Base-by-base conservation (phyloP, 2,329 filamentous ascomycete genomes). In the Aspergillus aculeatus region DNA sequence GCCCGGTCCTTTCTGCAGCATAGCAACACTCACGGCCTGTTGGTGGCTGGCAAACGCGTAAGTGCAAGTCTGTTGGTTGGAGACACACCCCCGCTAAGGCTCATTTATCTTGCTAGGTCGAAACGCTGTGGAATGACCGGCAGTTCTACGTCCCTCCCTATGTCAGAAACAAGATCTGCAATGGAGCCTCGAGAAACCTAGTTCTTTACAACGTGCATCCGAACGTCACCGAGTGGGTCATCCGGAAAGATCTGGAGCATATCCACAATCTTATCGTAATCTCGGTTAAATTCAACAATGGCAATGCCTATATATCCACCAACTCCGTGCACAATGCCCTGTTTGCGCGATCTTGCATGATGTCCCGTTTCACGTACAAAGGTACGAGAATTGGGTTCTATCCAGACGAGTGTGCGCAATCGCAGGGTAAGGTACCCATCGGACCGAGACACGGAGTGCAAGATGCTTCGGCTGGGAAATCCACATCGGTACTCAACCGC, bases 211-310 rank as follows among this genome's bases (percentile, higher is more conserved):
- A 83, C 10, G 84, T 84, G 65, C 80, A 80, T 66, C 77, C 77
- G 56, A 82, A 78, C 56, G 78, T 90, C 65, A 91, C 86, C 0
- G 87, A 87, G 64, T 77, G 84, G 7, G 75, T 77, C 16, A 86
- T 96, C 63, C 86, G 89, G 11, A 82, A 87, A 4, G 89, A 96
- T 67, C 81, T 95, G 41, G 88, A 92, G 24, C 91, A 96, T 71
- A 94, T 96, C 61, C 87, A 94, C 77, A 90, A 91, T 62, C 81
- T 96, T 1, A 79, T 88, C 23, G 83, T 96, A 11, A 81, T 95
- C 68, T 83, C 83, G 48, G 77, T 95, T 49, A 75, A 77, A 7
- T 88, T 90, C 72, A 74, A 76, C 2, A 78, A 81, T 19, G 81
- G 81, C 4, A 84, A 86, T 72, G 89, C 84, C 60, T 85, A 85